phyloP scores from a whole-genome alignment of 2,329 filamentous ascomycete genomes.

The Colletotrichum sp. region DNA sequence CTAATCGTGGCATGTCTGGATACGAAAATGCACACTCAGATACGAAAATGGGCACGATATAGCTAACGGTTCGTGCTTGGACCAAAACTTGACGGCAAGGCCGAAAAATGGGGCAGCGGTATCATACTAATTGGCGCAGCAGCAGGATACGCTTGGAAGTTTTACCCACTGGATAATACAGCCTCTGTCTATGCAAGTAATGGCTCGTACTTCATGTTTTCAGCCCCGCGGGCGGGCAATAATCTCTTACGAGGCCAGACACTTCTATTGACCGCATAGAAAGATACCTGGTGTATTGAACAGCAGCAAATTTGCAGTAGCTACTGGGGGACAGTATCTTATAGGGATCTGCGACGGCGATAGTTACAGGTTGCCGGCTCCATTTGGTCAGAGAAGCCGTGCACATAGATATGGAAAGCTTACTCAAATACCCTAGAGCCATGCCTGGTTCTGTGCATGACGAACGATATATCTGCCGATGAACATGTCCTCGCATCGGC shows the following conservation, averaged over 20 bases:
- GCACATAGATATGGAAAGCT: too few relatives aligned
- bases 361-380: too few relatives aligned
- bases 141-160: neutral
- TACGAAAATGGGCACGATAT: neutral
- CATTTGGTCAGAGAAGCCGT: neutral
- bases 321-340: too few relatives aligned
- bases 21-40: neutral
- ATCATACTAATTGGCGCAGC: neutral
- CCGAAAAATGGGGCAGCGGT: neutral
- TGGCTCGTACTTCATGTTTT: neutral
- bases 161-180: neutral
- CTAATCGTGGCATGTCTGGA: neutral
- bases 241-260: too few relatives aligned
- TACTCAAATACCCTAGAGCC: neutral
- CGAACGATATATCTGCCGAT: neutral
- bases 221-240: too few relatives aligned
- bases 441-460: neutral
- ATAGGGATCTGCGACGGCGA: too few relatives aligned
- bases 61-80: neutral
- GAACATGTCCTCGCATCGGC: neutral
- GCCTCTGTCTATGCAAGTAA: neutral
- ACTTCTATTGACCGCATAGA: too few relatives aligned
- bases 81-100: neutral
- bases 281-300: too few relatives aligned
- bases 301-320: too few relatives aligned